Base-by-base conservation (phyloP, 768 basidiomycete species). In the Boletus tomentosulus region DNA sequence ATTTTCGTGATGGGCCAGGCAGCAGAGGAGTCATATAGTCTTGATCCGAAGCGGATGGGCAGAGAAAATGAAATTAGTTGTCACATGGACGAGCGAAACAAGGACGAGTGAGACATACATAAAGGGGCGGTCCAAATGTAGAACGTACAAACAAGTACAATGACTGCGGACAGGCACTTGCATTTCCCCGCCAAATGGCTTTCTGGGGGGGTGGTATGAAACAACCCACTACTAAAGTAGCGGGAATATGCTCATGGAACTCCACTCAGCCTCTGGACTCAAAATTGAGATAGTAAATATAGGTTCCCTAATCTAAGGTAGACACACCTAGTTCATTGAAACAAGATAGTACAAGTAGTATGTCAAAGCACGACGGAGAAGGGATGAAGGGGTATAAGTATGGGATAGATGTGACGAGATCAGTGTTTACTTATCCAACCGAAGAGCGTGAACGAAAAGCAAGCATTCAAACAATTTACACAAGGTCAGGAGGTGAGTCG, bases 341-440 rank as follows among this genome's bases (percentile, higher is more conserved):
- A 55, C 49, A 41, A 54, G 51, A 28, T 13, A 28, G 47, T 66
- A 66, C 58, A 64, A 55, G 57, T 67, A 60, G 22, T 53, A 55
- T 54, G 51, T 50, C 47, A 27, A n/a, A 51, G 33, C 46, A 44
- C 46, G 45, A 57, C 47, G 42, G 54, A 62, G 47, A 38, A 53
- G 59, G 56, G 56, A 53, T 53, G 53, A 54, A 28, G 50, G 48
- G 67, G 65, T 71, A 67, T 63, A 44, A 57, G 27, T n/a, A 54
- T 50, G 51, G 41, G 51, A 54, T 52, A 64, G 48, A 48, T 57
- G 50, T 33, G 48, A 58, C 42, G 50, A 56, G 46, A 53, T 50
- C 55, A 31, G 53, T 6, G 44, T 52, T 64, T 57, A 54, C 37
- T 56, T 54, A 50, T 62, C 62, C 60, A 49, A 62, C 50, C 51